Conservation (phyloP, 2,329 filamentous ascomycete species). For the Aspergillus ruber region DNA sequence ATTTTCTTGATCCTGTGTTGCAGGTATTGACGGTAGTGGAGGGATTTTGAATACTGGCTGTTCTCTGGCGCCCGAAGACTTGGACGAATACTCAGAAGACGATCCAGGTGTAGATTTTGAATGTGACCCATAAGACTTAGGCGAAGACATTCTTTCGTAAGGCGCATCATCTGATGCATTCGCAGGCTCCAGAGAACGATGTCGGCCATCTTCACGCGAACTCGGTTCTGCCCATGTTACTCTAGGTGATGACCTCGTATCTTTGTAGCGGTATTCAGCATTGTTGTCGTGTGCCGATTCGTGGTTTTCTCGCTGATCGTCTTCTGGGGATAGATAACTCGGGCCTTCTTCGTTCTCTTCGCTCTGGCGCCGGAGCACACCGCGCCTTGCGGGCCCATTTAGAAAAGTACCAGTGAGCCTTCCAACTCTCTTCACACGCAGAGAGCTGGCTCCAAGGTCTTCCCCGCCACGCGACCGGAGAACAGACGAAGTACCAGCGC, state of each 20-base stretch:
- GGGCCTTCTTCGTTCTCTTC: conserved; percentile 52
- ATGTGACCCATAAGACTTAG: conserved; percentile 28
- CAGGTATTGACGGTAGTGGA: conserved; percentile 52
- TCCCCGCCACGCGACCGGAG: conserved; percentile 49
- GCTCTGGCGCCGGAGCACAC: conserved; percentile 55
- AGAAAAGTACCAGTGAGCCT: conserved; percentile 71
- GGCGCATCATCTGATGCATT: conserved; percentile 18
- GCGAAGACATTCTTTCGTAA: conserved; percentile 30
- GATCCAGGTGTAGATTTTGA: conserved; percentile 37
- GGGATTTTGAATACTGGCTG: conserved; percentile 56
- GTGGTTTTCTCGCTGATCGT: conserved; percentile 11
- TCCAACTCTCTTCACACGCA: conserved; percentile 70
- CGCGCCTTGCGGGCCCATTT: conserved; percentile 71
- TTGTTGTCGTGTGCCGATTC: conserved; percentile 18
- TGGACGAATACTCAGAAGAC: conserved; percentile 35
- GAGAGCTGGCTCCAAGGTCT: conserved; percentile 60
- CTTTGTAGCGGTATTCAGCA: conserved; percentile 21
- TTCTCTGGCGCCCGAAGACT: conserved; percentile 35
- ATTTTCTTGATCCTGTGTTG: conserved; percentile 76
- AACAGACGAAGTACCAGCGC: conserved; percentile 31
- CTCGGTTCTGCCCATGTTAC: conserved; percentile 31
- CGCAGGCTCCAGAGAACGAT: conserved; percentile 17
- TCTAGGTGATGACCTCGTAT: conserved; percentile 26
- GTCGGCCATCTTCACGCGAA: conserved; percentile 15
- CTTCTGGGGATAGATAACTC: conserved; percentile 21